These are phyloP conservation scores for Microstegium vimineum DNA, from an alignment of 176 grass and related monocot species.

Conservation along the genomic window DNA sequence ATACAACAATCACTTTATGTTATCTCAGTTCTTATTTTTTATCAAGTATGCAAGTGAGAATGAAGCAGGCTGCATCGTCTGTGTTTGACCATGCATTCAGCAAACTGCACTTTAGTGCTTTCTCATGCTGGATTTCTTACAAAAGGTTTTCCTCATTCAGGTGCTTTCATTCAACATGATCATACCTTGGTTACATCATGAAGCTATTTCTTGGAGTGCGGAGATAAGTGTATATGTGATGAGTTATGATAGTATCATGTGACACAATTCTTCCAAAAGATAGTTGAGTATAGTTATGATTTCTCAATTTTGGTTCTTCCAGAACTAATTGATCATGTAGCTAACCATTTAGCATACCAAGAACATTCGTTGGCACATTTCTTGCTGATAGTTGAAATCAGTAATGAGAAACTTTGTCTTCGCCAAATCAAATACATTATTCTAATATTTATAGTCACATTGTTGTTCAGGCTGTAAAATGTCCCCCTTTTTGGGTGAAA, in stretches of 20 bases:
- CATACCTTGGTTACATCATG: background rate
- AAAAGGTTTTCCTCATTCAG: background rate
- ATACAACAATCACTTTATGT: background rate
- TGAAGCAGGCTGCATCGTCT: background rate
- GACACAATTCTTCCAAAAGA: slow-evolving; percentile 15
- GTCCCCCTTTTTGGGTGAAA: no score
- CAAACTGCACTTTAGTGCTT: background rate
- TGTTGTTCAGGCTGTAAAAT: background rate
- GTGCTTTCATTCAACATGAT: background rate
- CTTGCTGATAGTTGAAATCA: background rate
- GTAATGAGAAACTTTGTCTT: background rate
- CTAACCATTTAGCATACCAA: slow-evolving; percentile 1
- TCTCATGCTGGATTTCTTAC: slow-evolving; percentile 13
- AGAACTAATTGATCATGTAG: slow-evolving; percentile 3
- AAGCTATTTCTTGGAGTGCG: slow-evolving; percentile 3
- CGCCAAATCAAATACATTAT: background rate
- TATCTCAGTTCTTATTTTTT: background rate
- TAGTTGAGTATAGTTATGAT: background rate
- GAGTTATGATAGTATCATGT: slow-evolving; percentile 15
- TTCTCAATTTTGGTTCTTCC: background rate
- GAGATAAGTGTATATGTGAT: slow-evolving; percentile 42
- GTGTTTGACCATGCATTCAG: background rate
- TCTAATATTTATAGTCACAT: no score
- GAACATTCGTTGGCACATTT: background rate
- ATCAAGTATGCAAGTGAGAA: background rate